Evolutionary conservation across 2,329 filamentous ascomycete genomes (phyloP), one percentile per base, ranked within the genome.

Genomic region (Talaromyces sp.): DNA sequence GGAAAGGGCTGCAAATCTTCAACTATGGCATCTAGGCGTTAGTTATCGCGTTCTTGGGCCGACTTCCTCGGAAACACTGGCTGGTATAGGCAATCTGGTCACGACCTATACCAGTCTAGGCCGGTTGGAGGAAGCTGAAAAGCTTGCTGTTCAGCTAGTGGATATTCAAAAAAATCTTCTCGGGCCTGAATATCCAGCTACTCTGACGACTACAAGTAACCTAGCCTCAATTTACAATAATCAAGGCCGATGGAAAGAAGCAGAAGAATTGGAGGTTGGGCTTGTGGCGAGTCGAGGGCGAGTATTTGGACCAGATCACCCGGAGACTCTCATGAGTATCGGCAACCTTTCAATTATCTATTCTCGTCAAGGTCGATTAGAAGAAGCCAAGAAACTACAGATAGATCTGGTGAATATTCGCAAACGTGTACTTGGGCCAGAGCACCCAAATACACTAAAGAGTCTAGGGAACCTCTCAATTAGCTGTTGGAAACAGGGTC

Each of bases 131-230:
- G 47, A 46, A 27, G 51, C 51, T 14, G 36, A 54, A 42, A 8
- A 42, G 2, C 44, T 55, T 27, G 24, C 4, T 20, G 17, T 41
- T n/a, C n/a, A 49, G 29, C 36, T 22, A 17, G 20, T 50, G 13
- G 20, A 50, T 39, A 36, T 20, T 29, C 16, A 17, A 5, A 36
- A 36, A 17, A 7, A 27, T 36, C 32, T 50, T n/a, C 55, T 63
- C 1, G 60, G 60, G 13, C 30, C 35, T 24, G 55, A 64, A 29
- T 55, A 64, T 60, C 62, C 57, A 7, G 13, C 29, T 41, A 63
- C 52, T 32, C 46, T 63, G 44, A 57, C 29, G 16, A 55, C 46
- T 33, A 59, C 61, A 19, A 14, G 19, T 6, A 42, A 24, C 39
- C 39, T 42, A 24, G 19, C 39, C 3, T 42, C 20, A 8, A 36